A percentile compares a stretch with the other conserved stretches of the same genome.
Evolutionary conservation across 2,329 filamentous ascomycete genomes (phyloP).

Genomic region (Sporothrix luriei): DNA sequence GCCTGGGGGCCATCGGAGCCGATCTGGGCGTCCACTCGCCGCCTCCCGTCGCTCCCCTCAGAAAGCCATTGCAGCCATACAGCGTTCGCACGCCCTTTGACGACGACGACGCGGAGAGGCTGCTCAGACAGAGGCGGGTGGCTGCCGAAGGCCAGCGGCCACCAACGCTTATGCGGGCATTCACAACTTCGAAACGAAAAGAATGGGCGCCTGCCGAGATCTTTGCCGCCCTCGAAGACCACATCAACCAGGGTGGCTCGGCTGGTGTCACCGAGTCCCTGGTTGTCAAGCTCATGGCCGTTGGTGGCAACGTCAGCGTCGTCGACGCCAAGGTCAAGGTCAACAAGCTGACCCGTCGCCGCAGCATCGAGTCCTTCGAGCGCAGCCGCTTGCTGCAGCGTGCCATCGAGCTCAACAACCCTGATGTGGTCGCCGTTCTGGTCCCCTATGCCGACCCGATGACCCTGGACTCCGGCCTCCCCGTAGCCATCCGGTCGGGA

Average conservation of each 20-base stretch:
- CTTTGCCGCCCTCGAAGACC: slow-evolving; percentile 54
- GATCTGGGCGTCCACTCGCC: slow-evolving; percentile 54
- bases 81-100: slow-evolving; percentile 53
- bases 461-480: slow-evolving; percentile 54
- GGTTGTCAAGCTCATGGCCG: slow-evolving; percentile 52
- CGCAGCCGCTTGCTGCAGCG: slow-evolving; percentile 52
- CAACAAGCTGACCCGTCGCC: slow-evolving; percentile 52
- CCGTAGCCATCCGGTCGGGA: slow-evolving; percentile 51
- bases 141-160: slow-evolving; percentile 35
- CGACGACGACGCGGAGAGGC: slow-evolving; percentile 56
- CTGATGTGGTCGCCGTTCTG: slow-evolving; percentile 58
- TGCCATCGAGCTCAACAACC: slow-evolving; percentile 58
- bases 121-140: slow-evolving; percentile 52
- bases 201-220: slow-evolving; percentile 57
- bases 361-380: slow-evolving; percentile 55
- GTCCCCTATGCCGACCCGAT: slow-evolving; percentile 56
- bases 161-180: slow-evolving; percentile 45
- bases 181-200: slow-evolving; percentile 51
- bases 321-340: slow-evolving; percentile 52
- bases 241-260: slow-evolving; percentile 54
- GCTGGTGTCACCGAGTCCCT: slow-evolving; percentile 61
- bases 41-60: slow-evolving; percentile 48
- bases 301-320: slow-evolving; percentile 56
- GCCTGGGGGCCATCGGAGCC: slow-evolving; percentile 54
- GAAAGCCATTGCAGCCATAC: slow-evolving; percentile 43